A percentile compares a stretch with the other conserved stretches of the same genome.
Conservation (phyloP, 192 early-diverging fungal species). For the Chytriomyces sp. region DNA sequence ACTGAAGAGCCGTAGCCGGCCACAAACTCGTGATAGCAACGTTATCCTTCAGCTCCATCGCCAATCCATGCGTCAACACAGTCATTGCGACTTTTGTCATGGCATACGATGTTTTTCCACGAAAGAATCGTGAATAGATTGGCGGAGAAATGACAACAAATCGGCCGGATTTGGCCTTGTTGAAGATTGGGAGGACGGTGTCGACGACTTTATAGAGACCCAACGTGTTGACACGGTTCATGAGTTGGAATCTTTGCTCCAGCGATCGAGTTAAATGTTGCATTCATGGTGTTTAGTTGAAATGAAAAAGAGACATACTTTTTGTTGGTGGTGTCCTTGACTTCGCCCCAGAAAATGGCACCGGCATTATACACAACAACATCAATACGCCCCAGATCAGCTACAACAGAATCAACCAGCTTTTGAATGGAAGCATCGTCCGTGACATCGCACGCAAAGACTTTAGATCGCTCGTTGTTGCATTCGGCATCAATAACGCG, state of each 20-base stretch:
- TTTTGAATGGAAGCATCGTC: background rate
- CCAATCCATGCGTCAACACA: slow-evolving; percentile 40
- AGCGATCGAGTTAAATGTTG: no score
- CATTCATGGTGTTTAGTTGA: background rate
- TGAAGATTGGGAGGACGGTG: slow-evolving; percentile 36
- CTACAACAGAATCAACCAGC: background rate
- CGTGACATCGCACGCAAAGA: slow-evolving; percentile 18
- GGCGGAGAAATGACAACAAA: slow-evolving; percentile 46
- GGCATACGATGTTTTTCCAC: slow-evolving; percentile 50
- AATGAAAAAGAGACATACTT: slow-evolving; percentile 1
- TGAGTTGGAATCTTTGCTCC: slow-evolving; percentile 8
- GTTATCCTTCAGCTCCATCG: slow-evolving; percentile 36
- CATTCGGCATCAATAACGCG: background rate
- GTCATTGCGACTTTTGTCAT: slow-evolving; percentile 48
- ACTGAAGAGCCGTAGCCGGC: slow-evolving; percentile 49
- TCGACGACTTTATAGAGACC: slow-evolving; percentile 37
- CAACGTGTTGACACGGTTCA: slow-evolving; percentile 36
- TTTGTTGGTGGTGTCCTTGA: slow-evolving; percentile 37
- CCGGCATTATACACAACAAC: slow-evolving; percentile 47
- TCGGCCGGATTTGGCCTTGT: slow-evolving; percentile 13
- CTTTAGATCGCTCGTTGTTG: background rate
- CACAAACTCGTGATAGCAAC: slow-evolving; percentile 38
- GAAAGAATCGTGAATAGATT: slow-evolving; percentile 48
- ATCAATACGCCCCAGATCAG: slow-evolving; percentile 37
- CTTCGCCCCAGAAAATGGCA: slow-evolving; percentile 41